Conservation (phyloP, 176 grass and related monocot species). For the Eleusine indica region DNA sequence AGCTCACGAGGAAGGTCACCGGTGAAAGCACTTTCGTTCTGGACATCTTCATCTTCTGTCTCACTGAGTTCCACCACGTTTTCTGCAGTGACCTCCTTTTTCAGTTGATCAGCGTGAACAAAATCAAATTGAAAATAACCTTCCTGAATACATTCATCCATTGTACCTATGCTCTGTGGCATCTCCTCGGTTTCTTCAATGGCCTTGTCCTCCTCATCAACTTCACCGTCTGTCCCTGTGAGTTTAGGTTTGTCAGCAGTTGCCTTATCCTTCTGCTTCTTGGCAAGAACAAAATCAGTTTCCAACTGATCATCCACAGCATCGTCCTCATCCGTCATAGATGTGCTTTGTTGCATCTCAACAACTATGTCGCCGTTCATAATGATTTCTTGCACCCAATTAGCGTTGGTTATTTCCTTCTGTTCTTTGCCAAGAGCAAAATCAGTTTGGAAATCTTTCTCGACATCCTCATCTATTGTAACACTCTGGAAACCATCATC, state of each 20-base stretch:
- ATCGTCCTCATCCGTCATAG: neutral
- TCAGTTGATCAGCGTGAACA: slow-evolving; percentile 8
- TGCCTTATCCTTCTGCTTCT: neutral
- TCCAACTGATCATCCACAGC: neutral
- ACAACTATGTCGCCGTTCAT: neutral
- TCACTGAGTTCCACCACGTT: neutral
- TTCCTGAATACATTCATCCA: neutral
- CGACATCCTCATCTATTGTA: no score
- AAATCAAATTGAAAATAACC: neutral
- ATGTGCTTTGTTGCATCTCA: neutral
- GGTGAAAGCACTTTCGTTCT: neutral
- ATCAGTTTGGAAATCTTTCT: no score
- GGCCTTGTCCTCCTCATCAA: neutral
- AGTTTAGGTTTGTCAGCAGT: neutral
- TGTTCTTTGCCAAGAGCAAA: neutral
- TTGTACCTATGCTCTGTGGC: neutral
- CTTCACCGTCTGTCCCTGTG: neutral
- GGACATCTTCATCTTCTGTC: neutral
- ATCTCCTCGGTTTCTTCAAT: neutral
- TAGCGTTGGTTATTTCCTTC: neutral
- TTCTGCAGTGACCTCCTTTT: neutral
- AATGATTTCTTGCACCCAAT: neutral
- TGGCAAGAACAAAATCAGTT: neutral
- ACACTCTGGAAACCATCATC: no score
- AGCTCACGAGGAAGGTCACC: neutral